Base-by-base conservation (phyloP, 305 asterid genomes). In the Caryopteris hybrid region DNA sequence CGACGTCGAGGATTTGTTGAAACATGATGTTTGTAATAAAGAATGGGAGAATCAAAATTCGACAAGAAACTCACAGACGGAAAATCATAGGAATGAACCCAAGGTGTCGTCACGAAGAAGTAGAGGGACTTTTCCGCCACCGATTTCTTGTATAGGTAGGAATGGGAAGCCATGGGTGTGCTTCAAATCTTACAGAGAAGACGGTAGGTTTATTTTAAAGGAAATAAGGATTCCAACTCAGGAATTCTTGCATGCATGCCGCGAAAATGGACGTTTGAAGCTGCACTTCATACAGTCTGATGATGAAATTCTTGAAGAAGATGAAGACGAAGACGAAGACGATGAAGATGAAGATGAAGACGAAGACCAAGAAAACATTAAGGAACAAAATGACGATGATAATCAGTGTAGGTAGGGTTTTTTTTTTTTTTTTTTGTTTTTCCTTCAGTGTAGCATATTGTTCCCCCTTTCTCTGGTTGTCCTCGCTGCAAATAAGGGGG, bases 91-190 rank as follows among this genome's bases (percentile, higher is more conserved):
- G 27, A 61, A 63, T 17, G 78, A 72, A 14, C 58, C 70, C 0
- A 82, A 74, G 77, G 78, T 80, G 71, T 70, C 89, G 71, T 67
- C 88, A 59, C 79, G 83, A 62, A 65, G 59, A 9, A 41, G 70
- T 25, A 66, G 68, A 55, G 75, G 86, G 59, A 59, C 64, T 12
- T 80, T 86, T 51, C 98, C 99, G 12, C 99, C 99, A 0, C 99
- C 99, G 1, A 89, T 94, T 27, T 86, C 99, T 10, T 80, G 93
- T 52, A 91, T 94, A 51, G 96, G 98, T 4, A 79, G 85, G 64
- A 84, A 87, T 59, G 99, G 99, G 61, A 88, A 82, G 85, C 99
- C 99, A 9, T 86, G 96, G 96, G 88, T 91, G 62, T 81, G 79
- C 41, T 86, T 94, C 61, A 81, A 78, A 45, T 82, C 97, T 0